Evolutionary conservation across 352 stramenopile species (phyloP), one percentile per base, ranked within the genome.

Genomic region (Pythium dissotocum): DNA sequence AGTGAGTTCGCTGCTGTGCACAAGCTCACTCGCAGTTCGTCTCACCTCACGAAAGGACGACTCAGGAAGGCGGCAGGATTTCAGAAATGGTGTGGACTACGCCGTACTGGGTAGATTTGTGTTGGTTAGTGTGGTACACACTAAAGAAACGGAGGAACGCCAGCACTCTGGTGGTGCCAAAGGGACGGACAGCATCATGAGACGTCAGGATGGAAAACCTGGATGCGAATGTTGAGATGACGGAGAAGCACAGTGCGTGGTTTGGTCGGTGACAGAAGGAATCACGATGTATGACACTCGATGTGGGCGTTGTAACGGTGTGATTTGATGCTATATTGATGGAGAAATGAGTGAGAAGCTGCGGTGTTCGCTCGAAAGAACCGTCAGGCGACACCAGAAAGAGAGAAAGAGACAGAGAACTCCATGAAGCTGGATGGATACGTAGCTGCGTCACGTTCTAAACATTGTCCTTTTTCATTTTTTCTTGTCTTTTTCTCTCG

Each of bases 391-490:
- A 36, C 4, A 8, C 33, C 13, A 49, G 42, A 44, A 16, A 12
- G 38, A 26, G 16, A 49, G 42, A 49, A 6, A 2, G 42, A 49
- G 18, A 49, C 26, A 16, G 42, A 26, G 18, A 26, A 12, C 38
- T 24, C 9, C n/a, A n/a, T n/a, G n/a, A n/a, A n/a, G n/a, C n/a
- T n/a, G n/a, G n/a, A n/a, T n/a, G n/a, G n/a, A n/a, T n/a, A n/a
- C n/a, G n/a, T n/a, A n/a, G n/a, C n/a, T n/a, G n/a, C n/a, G 10
- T 33, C 21, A 33, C 28, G 55, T 33, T 44, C 28, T 30, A 61
- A 1, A 46, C 3, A 42, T 60, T 49, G 30, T 61, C 55, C 14
- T 49, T 49, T 61, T 49, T 61, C 33, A 46, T 55, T 26, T 1
- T 1, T 26, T 56, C 28, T 56, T 8, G 24, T 56, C 28, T 56